Conservation (phyloP, 2,329 filamentous ascomycete species). For the Ascochyta koolunga region DNA sequence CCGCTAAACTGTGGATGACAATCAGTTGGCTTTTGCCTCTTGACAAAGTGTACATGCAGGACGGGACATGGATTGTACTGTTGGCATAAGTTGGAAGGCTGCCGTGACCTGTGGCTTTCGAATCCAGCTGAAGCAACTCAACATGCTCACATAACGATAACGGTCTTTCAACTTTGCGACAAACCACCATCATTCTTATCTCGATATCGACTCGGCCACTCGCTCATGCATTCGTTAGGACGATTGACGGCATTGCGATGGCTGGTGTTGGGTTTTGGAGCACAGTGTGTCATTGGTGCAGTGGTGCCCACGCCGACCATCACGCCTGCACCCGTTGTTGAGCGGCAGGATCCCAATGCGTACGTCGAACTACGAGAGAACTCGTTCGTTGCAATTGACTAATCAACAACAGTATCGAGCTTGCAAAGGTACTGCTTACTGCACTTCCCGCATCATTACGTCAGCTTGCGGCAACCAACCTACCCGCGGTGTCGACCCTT, state of each 20-base stretch:
- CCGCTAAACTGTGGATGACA: constrained; percentile 29
- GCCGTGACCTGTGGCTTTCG: constrained; percentile 12
- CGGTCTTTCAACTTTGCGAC: constrained; percentile 13
- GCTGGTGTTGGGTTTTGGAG: constrained; percentile 16
- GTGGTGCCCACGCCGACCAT: constrained; percentile 28
- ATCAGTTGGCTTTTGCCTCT: constrained; percentile 32
- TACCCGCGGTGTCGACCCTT: constrained; percentile 44
- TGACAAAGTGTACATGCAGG: constrained; percentile 18
- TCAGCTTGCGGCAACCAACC: constrained; percentile 43
- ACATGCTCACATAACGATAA: constrained; percentile 24
- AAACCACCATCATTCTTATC: constrained; percentile 10
- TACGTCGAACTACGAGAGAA: constrained; percentile 21
- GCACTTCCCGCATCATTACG: constrained; percentile 44
- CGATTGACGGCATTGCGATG: constrained; percentile 18
- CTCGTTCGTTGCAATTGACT: constrained; percentile 1
- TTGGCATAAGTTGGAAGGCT: constrained; percentile 15
- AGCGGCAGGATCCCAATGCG: constrained; percentile 39
- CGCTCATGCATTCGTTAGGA: constrained; percentile 36
- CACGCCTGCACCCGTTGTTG: constrained; percentile 36
- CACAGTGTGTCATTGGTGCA: constrained; percentile 18
- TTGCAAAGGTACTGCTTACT: constrained; percentile 43
- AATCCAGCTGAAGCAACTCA: constrained; percentile 9
- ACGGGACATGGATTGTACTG: constrained; percentile 21
- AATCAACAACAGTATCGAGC: constrained; percentile 33
- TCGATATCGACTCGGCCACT: constrained; percentile 1